These are phyloP conservation scores for Tylopilus plumbeoviolaceoides DNA, from an alignment of 768 basidiomycete species.

Conservation along the genomic window DNA sequence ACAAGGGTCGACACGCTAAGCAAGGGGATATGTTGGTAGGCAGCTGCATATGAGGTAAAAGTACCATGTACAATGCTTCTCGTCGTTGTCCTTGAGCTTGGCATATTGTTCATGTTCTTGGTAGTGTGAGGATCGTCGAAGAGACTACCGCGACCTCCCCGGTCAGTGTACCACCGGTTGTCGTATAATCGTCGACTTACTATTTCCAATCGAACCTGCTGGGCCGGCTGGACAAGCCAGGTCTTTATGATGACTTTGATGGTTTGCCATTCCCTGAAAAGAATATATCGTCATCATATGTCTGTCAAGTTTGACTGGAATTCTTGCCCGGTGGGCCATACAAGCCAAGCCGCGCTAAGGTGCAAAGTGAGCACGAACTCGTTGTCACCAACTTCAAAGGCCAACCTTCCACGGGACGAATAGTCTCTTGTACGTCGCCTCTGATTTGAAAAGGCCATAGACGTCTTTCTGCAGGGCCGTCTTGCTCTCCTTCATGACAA, in stretches of 20 bases:
- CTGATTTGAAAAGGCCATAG: slow-evolving; percentile 74
- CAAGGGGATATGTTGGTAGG: not conserved
- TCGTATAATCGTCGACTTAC: slow-evolving; percentile 39
- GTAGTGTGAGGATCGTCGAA: slow-evolving; percentile 68
- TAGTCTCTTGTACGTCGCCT: slow-evolving; percentile 67
- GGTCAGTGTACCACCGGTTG: not conserved
- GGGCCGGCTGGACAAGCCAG: slow-evolving; percentile 66
- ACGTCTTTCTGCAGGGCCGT: slow-evolving; percentile 65
- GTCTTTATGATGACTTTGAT: slow-evolving; percentile 83
- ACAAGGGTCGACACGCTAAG: slow-evolving; percentile 72
- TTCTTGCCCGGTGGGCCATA: slow-evolving; percentile 69
- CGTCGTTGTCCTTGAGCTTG: slow-evolving; percentile 53
- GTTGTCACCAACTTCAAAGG: not conserved
- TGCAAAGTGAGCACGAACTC: not conserved
- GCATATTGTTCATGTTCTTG: slow-evolving; percentile 66
- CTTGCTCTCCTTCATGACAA: slow-evolving; percentile 73
- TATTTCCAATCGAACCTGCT: slow-evolving; percentile 87
- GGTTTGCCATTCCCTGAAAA: slow-evolving; percentile 70
- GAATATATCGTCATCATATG: not conserved
- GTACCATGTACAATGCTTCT: slow-evolving; percentile 72
- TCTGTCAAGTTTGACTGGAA: not conserved
- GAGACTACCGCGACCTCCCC: slow-evolving; percentile 35
- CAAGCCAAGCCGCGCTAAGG: slow-evolving; percentile 76
- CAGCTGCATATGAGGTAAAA: not conserved
- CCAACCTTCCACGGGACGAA: slow-evolving; percentile 79